Evolutionary conservation across 2,329 filamentous ascomycete species (phyloP).

Genomic region (Neofusicoccum sp.): DNA sequence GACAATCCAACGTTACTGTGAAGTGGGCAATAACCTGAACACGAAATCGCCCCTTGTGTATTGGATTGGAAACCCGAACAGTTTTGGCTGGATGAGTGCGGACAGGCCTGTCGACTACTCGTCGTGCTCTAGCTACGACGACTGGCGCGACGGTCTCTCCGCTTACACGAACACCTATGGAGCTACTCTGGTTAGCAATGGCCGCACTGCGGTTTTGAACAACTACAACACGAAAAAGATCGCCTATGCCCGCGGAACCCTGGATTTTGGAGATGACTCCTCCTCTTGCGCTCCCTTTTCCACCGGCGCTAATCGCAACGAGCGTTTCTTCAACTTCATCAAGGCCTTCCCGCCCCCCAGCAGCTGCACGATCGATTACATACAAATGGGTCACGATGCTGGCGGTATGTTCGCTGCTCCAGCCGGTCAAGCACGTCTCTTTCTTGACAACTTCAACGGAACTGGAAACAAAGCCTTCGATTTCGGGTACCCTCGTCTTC

Average conservation of each 20-base stretch:
- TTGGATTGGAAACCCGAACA: conserved; percentile 24
- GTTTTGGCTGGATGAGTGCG: conserved; percentile 33
- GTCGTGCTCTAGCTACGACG: conserved; percentile 32
- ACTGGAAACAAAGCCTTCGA: conserved; percentile 33
- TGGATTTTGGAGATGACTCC: conserved; percentile 36
- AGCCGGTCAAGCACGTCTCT: conserved; percentile 36
- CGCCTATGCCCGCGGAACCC: conserved; percentile 34
- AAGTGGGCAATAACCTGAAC: conserved; percentile 5
- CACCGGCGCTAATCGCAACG: conserved; percentile 35
- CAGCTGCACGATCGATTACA: conserved; percentile 37
- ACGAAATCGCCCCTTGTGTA: conserved; percentile 8
- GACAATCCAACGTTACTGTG: conserved; percentile 16
- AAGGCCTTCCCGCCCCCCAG: conserved; percentile 30
- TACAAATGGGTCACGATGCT: conserved; percentile 34
- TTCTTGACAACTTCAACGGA: conserved; percentile 40
- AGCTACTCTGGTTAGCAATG: conserved; percentile 25
- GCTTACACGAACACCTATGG: conserved; percentile 29
- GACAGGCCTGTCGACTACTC: conserved; percentile 30
- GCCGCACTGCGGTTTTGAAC: conserved; percentile 28
- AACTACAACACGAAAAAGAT: conserved; percentile 36
- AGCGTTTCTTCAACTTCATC: conserved; percentile 42
- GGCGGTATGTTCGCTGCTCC: conserved; percentile 35
- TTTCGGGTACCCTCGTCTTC: conserved; percentile 36
- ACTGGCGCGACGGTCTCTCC: conserved; percentile 35
- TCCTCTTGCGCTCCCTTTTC: conserved; percentile 32